These are phyloP conservation scores for Solanum piurae DNA, from an alignment of 257 asterid species.

Conservation along the genomic window DNA sequence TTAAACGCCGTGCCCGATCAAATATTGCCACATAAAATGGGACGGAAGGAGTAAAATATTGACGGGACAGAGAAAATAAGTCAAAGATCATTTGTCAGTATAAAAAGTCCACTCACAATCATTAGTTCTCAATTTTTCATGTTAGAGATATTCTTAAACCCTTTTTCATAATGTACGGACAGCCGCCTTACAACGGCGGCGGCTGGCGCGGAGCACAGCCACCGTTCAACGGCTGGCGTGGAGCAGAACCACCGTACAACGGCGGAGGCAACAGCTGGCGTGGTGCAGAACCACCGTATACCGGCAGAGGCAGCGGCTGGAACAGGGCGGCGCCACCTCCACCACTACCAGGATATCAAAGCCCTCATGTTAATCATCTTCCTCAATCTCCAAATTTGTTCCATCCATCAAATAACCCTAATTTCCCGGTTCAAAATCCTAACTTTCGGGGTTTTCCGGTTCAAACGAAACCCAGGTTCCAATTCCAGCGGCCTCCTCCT, in stretches of 20 bases:
- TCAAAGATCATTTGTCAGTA: no score
- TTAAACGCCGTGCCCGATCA: no score
- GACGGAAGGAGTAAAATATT: no score
- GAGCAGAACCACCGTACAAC: conserved; percentile 3
- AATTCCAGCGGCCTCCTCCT: neutral
- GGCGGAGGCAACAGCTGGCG: conserved; percentile 25
- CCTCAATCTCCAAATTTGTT: conserved; percentile 9
- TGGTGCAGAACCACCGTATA: conserved; percentile 4
- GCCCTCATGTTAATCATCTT: conserved; percentile 13
- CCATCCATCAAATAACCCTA: conserved; percentile 9
- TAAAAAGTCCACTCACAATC: no score
- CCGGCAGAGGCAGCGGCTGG: conserved; percentile 26
- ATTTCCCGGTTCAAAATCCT: conserved; percentile 17
- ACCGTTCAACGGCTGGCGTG: conserved; percentile 10
- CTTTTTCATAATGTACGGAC: conserved; percentile 6
- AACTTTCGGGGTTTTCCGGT: conserved; percentile 10
- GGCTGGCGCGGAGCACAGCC: conserved; percentile 14
- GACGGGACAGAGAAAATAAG: no score
- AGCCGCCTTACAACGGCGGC: conserved; percentile 10
- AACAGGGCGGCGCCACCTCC: conserved; percentile 5
- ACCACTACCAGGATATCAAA: conserved; percentile 18
- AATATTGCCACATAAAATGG: no score
- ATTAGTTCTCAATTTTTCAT: neutral
- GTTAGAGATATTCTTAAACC: neutral
- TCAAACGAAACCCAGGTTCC: neutral